Evolutionary conservation across 495 filamentous ascomycete species (phyloP), one percentile per base, ranked within the genome.

Genomic region (Hypoxylon intermedium): DNA sequence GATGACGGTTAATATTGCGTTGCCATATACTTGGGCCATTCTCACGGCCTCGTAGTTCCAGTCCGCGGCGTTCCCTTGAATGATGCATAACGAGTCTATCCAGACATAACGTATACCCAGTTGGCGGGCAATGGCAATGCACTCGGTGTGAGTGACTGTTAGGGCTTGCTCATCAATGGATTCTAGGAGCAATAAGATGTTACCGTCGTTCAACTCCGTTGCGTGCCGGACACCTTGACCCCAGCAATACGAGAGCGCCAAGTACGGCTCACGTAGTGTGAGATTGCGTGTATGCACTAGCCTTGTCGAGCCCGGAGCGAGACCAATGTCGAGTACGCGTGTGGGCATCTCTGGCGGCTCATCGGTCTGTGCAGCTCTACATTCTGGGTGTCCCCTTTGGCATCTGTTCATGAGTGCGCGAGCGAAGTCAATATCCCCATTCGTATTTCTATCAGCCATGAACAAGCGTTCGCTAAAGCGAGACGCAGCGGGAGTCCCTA

Each of bases 1-100:
- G n/a, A 67, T 26, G 28, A 69, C 34, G 12, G 49, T 67, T 0
- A 67, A 33, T 2, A 38, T 37, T 2, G 63, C 63, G 30, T 69
- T 67, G 2, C 63, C 63, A 23, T 71, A 70, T 6, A 68, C 59
- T 9, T 53, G 30, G 9, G 52, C 66, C 68, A 71, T 71, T 7
- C 24, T 33, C 20, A 41, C 41, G 2, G 66, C 59, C 19, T 71
- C 66, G 15, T 61, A 40, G 0, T 44, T 18, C 68, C 67, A 71
- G 26, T 70, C 68, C 1, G 36, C 48, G 5, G 15, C 33, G 12
- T 59, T 60, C 6, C 51, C 55, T 23, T 71, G 68, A 11, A 71
- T 61, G 18, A 71, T 71, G 18, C 68, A 71, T 5, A 71, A 42
- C 2, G 56, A 55, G 50, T 71, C 68, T 40, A 71, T 67, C 68